Conservation (phyloP, 2,329 filamentous ascomycete species). For the Elsinoe fawcettii region DNA sequence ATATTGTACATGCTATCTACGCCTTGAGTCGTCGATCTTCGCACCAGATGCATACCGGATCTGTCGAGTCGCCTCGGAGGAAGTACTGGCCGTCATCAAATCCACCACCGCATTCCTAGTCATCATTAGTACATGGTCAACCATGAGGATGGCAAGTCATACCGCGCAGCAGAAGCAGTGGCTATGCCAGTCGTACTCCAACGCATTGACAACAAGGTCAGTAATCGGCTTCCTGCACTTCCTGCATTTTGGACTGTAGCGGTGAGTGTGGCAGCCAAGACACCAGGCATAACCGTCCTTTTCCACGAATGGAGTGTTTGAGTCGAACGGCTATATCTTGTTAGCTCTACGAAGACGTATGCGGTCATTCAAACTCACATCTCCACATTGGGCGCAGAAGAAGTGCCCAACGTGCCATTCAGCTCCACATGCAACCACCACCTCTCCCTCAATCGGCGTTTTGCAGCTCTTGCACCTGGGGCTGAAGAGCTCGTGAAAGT, state of each 20-base stretch:
- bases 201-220: conserved; percentile 79
- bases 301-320: conserved; percentile 75
- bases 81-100: conserved; percentile 59
- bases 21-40: conserved; percentile 57
- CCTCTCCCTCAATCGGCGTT: conserved; percentile 91
- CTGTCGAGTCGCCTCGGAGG: conserved; percentile 49
- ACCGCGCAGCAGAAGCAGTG: conserved; percentile 76
- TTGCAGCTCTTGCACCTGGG: conserved; percentile 93
- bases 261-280: conserved; percentile 81
- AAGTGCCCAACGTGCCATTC: conserved; percentile 98
- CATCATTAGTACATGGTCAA: conserved; percentile 18
- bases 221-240: conserved; percentile 79
- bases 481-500: conserved; percentile 92
- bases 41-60: conserved; percentile 55
- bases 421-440: conserved; percentile 85
- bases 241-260: conserved; percentile 81
- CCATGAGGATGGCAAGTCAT: conserved; percentile 22
- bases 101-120: conserved; percentile 50
- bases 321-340: conserved; percentile 47
- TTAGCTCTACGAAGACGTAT: conserved; percentile 17
- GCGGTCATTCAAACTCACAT: conserved; percentile 39
- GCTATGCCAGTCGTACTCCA: conserved; percentile 90
- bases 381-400: conserved; percentile 97
- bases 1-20: conserved; percentile 23
- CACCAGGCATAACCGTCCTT: conserved; percentile 99